These are phyloP conservation scores for Leccinum truebloodii DNA, from an alignment of 768 basidiomycete species.

Conservation along the genomic window DNA sequence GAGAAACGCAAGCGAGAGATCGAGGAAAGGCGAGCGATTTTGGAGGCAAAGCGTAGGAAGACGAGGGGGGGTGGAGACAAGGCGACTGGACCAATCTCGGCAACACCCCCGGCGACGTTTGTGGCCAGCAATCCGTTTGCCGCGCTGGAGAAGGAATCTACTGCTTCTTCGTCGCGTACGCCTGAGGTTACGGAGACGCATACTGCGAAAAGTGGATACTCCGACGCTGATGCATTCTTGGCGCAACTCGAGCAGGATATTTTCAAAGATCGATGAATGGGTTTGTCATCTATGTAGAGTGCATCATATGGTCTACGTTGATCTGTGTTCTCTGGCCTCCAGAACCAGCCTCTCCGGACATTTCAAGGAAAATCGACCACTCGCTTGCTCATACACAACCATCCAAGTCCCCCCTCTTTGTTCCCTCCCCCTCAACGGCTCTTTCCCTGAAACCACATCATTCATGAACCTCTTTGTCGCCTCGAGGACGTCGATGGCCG, in stretches of 20 bases:
- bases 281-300: background rate
- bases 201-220: slow-evolving; percentile 12
- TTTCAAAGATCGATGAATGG: slow-evolving; percentile 26
- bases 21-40: slow-evolving; percentile 58
- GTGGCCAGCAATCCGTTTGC: slow-evolving; percentile 50
- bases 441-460: slow-evolving; percentile 46
- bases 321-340: slow-evolving; percentile 33
- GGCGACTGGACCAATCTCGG: background rate
- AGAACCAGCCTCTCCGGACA: slow-evolving; percentile 51
- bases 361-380: slow-evolving; percentile 44
- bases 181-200: slow-evolving; percentile 32
- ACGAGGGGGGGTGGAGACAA: slow-evolving; percentile 19
- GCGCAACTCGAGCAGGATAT: slow-evolving; percentile 68
- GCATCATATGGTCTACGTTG: background rate
- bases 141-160: slow-evolving; percentile 42
- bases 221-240: slow-evolving; percentile 61
- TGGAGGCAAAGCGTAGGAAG: slow-evolving; percentile 73
- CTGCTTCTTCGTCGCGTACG: slow-evolving; percentile 13
- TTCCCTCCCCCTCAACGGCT: slow-evolving; percentile 35
- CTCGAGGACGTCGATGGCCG: slow-evolving; percentile 48
- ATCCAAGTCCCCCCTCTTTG: slow-evolving; percentile 38
- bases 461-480: slow-evolving; percentile 46
- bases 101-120: slow-evolving; percentile 1
- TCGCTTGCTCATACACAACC: slow-evolving; percentile 46
- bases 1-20: slow-evolving; percentile 76